Evolutionary conservation across 1,284 basidiomycete genomes (phyloP).

Genomic region (Laetiporus sulphureus): DNA sequence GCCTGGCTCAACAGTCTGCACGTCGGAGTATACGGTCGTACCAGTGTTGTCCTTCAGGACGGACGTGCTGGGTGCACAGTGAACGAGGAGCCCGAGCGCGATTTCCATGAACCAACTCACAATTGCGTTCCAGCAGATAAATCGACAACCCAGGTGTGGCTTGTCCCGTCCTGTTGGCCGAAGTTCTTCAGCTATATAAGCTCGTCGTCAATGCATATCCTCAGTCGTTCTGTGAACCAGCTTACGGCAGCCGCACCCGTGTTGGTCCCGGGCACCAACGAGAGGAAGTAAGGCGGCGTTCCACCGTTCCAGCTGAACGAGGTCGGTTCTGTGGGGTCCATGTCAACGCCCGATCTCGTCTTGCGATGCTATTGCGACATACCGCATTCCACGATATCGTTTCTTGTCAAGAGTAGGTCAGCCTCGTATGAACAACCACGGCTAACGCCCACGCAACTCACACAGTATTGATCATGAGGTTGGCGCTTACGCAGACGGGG

Average conservation of each 20-base stretch:
- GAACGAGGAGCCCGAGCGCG: slow-evolving; percentile 1
- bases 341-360: too few species aligned
- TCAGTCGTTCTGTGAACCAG: slow-evolving; percentile 25
- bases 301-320: slow-evolving; percentile 53
- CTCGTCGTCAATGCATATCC: too few species aligned
- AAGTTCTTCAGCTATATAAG: slow-evolving; percentile 46
- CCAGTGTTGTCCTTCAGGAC: slow-evolving; percentile 58
- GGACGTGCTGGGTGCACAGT: slow-evolving; percentile 35
- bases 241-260: slow-evolving; percentile 3
- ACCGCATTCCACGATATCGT: too few species aligned
- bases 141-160: slow-evolving; percentile 59
- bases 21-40: slow-evolving; percentile 44
- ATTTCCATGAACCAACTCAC: slow-evolving; percentile 33
- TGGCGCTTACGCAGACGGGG: slow-evolving; percentile 32
- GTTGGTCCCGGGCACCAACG: slow-evolving; percentile 49
- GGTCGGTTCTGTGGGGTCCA: slow-evolving; percentile 42
- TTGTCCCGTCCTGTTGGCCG: slow-evolving; percentile 36
- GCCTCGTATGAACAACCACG: too few species aligned
- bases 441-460: too few species aligned
- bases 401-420: background rate
- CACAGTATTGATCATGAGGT: slow-evolving; percentile 66
- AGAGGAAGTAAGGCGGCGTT: slow-evolving; percentile 54
- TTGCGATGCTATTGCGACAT: too few species aligned
- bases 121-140: slow-evolving; percentile 43
- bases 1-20: slow-evolving; percentile 43